Evolutionary conservation across 345 rosid genomes (phyloP), one percentile per base, ranked within the genome.

Genomic region (Bruguiera gymnorhiza): DNA sequence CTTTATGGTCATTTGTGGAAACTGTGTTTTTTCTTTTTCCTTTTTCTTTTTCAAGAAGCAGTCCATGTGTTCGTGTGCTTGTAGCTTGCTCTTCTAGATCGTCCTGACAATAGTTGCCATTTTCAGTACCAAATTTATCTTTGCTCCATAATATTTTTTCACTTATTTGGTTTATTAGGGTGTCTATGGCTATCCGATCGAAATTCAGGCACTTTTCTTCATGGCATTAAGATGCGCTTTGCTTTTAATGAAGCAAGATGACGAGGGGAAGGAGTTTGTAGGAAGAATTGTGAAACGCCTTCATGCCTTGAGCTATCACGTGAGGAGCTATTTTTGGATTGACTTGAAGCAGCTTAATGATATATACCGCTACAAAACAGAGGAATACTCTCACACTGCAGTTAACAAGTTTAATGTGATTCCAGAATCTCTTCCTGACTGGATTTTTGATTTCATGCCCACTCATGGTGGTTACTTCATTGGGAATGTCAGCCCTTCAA

Each of bases 381-480:
- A 95, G 85, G 98, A 94, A 72, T 94, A 94, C 79, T 94, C 97
- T 37, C 96, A 94, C 62, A 94, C 98, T 8, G 97, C 98, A 10
- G 88, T 94, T 43, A 94, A 91, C 89, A 94, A 91, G 82, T 94
- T 91, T 76, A 93, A 93, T 37, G 98, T 93, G 18, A 93, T 93
- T 61, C 98, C 97, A 6, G 96, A 93, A 76, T 94, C 98, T 67
- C 97, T 94, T 65, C 97, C 96, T 2, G 98, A 91, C 67, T 91
- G 98, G 98, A 63, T 89, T 53, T 94, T 94, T 15, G 95, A 94
- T 80, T 94, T 94, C 62, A 91, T 94, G 95, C 93, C 98, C 6
- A 62, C 75, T 72, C 83, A 67, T 1, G 98, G 97, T 43, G 98
- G 98, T 59, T 91, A 89, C 78, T 91, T 94, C 37, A 86, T 94